Evolutionary conservation across 163 green algal species (phyloP).

Genomic region (Volvox carteri): DNA sequence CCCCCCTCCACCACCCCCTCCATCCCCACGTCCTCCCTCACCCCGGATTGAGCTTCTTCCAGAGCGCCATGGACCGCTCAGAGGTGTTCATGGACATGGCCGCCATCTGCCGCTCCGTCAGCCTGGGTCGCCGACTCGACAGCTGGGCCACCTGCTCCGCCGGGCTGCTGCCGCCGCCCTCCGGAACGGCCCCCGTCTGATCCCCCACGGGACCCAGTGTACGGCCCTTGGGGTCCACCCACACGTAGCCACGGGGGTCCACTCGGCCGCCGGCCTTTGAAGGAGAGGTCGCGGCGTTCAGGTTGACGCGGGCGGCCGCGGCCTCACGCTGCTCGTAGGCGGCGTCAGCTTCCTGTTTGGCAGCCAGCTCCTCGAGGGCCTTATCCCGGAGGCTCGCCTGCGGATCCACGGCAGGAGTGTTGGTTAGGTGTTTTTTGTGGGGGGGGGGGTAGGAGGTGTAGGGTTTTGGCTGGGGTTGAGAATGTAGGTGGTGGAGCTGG

Average conservation of each 20-base stretch:
- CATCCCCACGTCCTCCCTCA: background rate
- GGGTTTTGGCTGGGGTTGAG: too few relatives aligned
- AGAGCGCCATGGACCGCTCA: constrained; percentile 39
- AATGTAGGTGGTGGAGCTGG: too few relatives aligned
- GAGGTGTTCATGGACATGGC: background rate
- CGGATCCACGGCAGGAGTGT: too few relatives aligned
- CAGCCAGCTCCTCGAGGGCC: constrained; percentile 4
- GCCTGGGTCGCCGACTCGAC: background rate
- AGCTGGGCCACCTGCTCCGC: background rate
- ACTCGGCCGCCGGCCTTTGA: background rate
- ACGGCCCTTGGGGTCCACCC: constrained; percentile 22
- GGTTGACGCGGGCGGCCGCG: background rate
- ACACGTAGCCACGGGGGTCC: constrained; percentile 20
- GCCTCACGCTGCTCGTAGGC: background rate
- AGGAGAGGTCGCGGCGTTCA: background rate
- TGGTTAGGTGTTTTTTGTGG: too few relatives aligned
- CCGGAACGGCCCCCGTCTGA: background rate
- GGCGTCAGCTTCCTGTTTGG: background rate
- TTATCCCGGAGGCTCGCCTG: constrained; percentile 34
- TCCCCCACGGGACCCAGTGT: constrained; percentile 8
- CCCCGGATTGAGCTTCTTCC: constrained; percentile 47
- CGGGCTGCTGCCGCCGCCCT: too few relatives aligned
- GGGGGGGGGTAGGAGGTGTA: too few relatives aligned
- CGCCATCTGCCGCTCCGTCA: constrained; percentile 40
- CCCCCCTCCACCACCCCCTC: background rate